Conservation (phyloP, 345 rosid genomes). For the Hibiscus trionum region DNA sequence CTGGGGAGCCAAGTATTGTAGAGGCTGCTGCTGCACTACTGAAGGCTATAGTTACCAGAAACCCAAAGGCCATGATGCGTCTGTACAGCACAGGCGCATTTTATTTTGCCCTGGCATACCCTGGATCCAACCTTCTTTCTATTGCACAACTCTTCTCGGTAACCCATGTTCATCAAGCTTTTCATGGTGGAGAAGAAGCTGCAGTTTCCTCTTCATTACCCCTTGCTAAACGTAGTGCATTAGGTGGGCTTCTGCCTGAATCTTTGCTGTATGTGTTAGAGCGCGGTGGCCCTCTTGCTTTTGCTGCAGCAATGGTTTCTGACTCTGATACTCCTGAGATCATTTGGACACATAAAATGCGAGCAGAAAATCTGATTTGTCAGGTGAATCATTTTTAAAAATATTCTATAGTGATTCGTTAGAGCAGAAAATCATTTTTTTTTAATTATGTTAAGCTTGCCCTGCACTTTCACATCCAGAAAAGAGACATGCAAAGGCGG, state of each 20-base stretch:
- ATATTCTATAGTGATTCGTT: not conserved
- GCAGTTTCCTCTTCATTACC: constrained; percentile 94
- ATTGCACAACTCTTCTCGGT: constrained; percentile 87
- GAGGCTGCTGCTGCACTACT: constrained; percentile 91
- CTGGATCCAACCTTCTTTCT: constrained; percentile 87
- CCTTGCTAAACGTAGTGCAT: constrained; percentile 89
- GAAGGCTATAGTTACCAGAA: constrained; percentile 93
- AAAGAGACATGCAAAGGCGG: not conserved
- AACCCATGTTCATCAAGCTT: constrained; percentile 97
- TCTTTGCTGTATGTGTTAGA: constrained; percentile 91
- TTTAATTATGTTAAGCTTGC: not conserved
- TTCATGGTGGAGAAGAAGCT: constrained; percentile 99
- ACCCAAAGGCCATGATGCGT: constrained; percentile 95
- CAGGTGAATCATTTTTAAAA: constrained; percentile 38
- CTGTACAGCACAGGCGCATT: constrained; percentile 93
- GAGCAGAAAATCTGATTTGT: constrained; percentile 94
- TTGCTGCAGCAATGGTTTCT: constrained; percentile 98
- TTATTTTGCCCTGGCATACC: constrained; percentile 91
- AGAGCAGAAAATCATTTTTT: not conserved
- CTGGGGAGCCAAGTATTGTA: constrained; percentile 93
- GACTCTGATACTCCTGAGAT: constrained; percentile 99
- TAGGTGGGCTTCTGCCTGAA: constrained; percentile 99
- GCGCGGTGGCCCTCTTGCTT: constrained; percentile 92
- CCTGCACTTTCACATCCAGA: not conserved
- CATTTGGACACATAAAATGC: constrained; percentile 97